Base-by-base conservation (phyloP, 2,329 filamentous ascomycete species). In the Trichoderma atrobrunneum region DNA sequence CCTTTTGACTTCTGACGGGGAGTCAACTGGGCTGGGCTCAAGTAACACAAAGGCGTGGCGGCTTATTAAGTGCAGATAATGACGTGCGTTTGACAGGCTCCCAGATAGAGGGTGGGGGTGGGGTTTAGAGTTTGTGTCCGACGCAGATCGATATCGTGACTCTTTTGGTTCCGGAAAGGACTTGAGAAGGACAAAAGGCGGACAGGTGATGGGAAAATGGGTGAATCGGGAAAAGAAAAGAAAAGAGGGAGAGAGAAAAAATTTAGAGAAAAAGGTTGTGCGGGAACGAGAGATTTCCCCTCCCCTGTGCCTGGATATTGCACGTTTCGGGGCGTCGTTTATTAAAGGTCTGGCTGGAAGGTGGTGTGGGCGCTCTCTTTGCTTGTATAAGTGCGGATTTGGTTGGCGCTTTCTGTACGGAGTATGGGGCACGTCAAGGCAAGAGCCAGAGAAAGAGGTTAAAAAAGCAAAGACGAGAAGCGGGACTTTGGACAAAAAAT, bases 61-160 rank as follows among this genome's bases (percentile, higher is more conserved):
- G 66, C 66, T 70, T 70, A 70, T 70, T 70, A 70, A 70, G 28
- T 69, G 66, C 57, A 61, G 65, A 36, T 26, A 61, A 70, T 70
- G 66, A 70, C 66, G 66, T 70, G 66, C 66, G 66, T 70, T 59
- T 70, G 66, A 59, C 57, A 70, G 66, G 66, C 60, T 70, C 66
- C 57, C 66, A 36, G 66, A 30, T 57, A 70, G 66, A 70, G 66
- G 48, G 66, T 70, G 66, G 66, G 66, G 66, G 66, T 70, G 66
- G 66, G 57, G 66, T 61, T 51, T 61, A 69, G 57, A 54, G 30
- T 36, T 62, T 62, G 66, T 21, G 34, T 43, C 56, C 10, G 36
- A 61, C 57, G 67, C 59, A 70, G 67, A 70, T 70, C 56, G 57
- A 60, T 62, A 21, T 61, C 54, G 56, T 56, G 60, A 28, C 43